Conservation (phyloP, 805 yeast species). For the Tetrapisispora nanseiensis region DNA sequence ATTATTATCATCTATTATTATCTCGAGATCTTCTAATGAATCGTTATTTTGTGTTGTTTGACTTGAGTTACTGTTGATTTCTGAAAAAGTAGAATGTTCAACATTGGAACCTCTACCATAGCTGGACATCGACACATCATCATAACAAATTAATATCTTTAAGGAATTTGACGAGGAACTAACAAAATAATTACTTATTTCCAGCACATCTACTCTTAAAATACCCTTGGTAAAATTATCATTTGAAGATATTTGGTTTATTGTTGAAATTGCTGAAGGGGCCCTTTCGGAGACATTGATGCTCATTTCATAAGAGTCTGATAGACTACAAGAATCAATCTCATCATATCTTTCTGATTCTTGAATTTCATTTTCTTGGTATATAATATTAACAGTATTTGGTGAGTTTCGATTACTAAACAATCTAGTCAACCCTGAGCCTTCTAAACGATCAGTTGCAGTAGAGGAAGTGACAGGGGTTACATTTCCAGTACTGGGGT, state of each 20-base stretch:
- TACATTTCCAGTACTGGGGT: neutral
- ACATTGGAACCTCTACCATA: neutral
- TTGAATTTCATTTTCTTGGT: neutral
- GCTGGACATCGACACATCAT: neutral
- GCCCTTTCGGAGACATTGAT: neutral
- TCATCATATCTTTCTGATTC: neutral
- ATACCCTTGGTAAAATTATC: neutral
- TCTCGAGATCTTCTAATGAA: too few species aligned
- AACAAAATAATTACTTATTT: neutral
- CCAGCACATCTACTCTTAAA: neutral
- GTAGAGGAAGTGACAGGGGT: neutral
- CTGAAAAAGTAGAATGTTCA: neutral
- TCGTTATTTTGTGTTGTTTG: too few species aligned
- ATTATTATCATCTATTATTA: too few species aligned
- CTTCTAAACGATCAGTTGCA: neutral
- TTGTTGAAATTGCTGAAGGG: neutral
- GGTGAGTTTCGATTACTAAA: neutral
- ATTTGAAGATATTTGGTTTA: neutral
- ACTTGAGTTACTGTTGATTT: too few species aligned
- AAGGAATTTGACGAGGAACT: neutral
- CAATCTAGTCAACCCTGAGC: constrained; percentile 1
- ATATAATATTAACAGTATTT: neutral
- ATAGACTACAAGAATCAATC: neutral
- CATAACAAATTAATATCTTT: neutral
- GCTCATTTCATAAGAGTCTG: neutral